These are phyloP conservation scores for Moniliophthora roreri DNA, from an alignment of 1,284 basidiomycete species.

Conservation along the genomic window DNA sequence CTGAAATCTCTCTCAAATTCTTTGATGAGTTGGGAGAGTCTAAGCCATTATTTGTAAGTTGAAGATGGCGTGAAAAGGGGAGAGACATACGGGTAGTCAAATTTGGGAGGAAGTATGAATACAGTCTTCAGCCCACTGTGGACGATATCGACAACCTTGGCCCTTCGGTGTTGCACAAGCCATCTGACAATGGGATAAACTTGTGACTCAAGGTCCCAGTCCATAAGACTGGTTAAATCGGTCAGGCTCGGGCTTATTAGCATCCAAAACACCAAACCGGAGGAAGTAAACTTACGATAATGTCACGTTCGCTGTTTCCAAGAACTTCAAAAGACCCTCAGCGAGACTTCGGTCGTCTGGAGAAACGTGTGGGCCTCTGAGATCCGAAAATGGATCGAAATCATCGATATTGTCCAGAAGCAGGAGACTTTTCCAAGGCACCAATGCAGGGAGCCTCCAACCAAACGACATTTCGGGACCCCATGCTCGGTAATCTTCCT, in stretches of 20 bases:
- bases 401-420: slow-evolving; percentile 68
- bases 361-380: slow-evolving; percentile 59
- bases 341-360: slow-evolving; percentile 66
- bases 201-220: slow-evolving; percentile 85
- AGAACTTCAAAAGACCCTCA: slow-evolving; percentile 66
- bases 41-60: slow-evolving; percentile 23
- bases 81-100: slow-evolving; percentile 61
- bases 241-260: slow-evolving; percentile 55
- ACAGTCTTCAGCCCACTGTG: slow-evolving; percentile 82
- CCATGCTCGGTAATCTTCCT: slow-evolving; percentile 57
- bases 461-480: slow-evolving; percentile 67
- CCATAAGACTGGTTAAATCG: slow-evolving; percentile 83
- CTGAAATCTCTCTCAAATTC: slow-evolving; percentile 74
- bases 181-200: slow-evolving; percentile 88
- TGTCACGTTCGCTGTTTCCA: slow-evolving; percentile 65
- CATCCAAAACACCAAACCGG: background rate
- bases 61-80: background rate
- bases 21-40: slow-evolving; percentile 57
- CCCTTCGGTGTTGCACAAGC: slow-evolving; percentile 87
- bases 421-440: slow-evolving; percentile 93
- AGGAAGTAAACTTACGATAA: slow-evolving; percentile 51
- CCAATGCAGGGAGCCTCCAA: slow-evolving; percentile 70
- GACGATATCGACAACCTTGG: slow-evolving; percentile 86
- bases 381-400: slow-evolving; percentile 60
- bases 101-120: slow-evolving; percentile 73